Percentiles rank a stretch among this genome's conserved stretches.
phyloP scores from a whole-genome alignment of 1,284 basidiomycete genomes.

The Ustilago curta region DNA sequence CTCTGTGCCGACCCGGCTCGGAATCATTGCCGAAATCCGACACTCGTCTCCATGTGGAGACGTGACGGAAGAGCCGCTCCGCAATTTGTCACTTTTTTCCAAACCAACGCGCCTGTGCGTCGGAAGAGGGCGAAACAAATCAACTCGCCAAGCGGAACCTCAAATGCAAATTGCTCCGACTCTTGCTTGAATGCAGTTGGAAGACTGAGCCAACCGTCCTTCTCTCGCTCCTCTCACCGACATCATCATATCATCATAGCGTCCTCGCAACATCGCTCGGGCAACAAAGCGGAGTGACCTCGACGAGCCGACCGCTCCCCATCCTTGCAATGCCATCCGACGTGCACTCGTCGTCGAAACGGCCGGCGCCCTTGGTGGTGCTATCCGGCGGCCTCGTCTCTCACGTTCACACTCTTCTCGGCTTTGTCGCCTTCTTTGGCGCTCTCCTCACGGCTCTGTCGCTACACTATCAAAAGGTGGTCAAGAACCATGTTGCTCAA shows the following conservation, averaged over 20 bases:
- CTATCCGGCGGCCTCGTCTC: slow-evolving; percentile 64
- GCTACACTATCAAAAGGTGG: slow-evolving; percentile 86
- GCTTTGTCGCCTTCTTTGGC: slow-evolving; percentile 77
- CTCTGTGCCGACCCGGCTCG: too few relatives aligned
- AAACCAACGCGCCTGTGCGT: slow-evolving; percentile 12
- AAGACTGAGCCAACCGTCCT: neutral
- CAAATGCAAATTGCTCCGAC: slow-evolving; percentile 1
- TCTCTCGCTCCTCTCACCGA: neutral
- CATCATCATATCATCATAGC: neutral
- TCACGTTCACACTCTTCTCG: slow-evolving; percentile 77
- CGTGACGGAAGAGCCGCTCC: neutral
- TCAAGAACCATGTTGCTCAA: slow-evolving; percentile 84
- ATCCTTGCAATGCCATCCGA: slow-evolving; percentile 39
- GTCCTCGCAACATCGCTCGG: neutral
- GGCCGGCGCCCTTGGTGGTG: slow-evolving; percentile 47
- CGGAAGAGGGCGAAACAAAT: slow-evolving; percentile 10
- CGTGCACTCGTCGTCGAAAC: slow-evolving; percentile 18
- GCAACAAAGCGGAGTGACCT: neutral
- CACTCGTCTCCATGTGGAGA: neutral
- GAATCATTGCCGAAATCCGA: too few relatives aligned
- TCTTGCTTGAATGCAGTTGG: neutral
- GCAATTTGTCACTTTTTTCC: neutral
- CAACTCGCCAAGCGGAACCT: neutral
- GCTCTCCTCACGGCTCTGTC: slow-evolving; percentile 79
- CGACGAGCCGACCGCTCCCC: neutral